Base-by-base conservation (phyloP, 2,329 filamentous ascomycete genomes). In the Thelonectria blattea region DNA sequence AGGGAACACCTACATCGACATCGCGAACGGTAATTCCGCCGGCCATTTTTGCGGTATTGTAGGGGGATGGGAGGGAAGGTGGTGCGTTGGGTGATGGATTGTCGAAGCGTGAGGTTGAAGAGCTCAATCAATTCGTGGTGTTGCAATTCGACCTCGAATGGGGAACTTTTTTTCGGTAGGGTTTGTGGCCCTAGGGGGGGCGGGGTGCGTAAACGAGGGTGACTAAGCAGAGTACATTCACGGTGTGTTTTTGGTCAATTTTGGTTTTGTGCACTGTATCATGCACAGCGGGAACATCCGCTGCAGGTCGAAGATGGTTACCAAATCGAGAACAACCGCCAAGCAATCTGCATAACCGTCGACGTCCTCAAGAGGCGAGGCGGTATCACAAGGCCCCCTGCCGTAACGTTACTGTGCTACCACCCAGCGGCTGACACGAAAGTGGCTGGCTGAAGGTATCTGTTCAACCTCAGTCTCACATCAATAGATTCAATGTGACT, bases 1-100 rank as follows among this genome's bases (percentile, higher is more conserved):
- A 73, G 67, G 74, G 68, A 73, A 65, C 61, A 87, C 87, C 82
- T 88, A 91, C 89, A 86, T 91, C 89, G 80, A 93, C 91, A 84
- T 93, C 91, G 83, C 91, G 90, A 82, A 94, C 91, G 75, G 84
- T 87, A 79, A 92, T 85, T 81, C 90, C 91, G 81, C 89, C 86
- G 78, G 83, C 82, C 91, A 93, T 93, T 80, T 85, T 92, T 83
- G 83, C 84, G 85, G 84, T 87, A 71, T 74, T 78, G 71, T 68
- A 68, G 71, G 70, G 70, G 61, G 67, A 57, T 59, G 62, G 58
- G 42, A 55, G 56, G 65, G 64, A 62, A 61, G 65, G 63, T 67
- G 70, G 67, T 72, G 71, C 68, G 71, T 71, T 73, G 71, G 68
- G 69, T 72, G 70, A 59, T 67, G 65, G 64, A 71, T 70, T 73